A percentile compares a stretch with the other conserved stretches of the same genome.
phyloP scores from a whole-genome alignment of 345 rosid genomes.

The Moricandia moricandioides region DNA sequence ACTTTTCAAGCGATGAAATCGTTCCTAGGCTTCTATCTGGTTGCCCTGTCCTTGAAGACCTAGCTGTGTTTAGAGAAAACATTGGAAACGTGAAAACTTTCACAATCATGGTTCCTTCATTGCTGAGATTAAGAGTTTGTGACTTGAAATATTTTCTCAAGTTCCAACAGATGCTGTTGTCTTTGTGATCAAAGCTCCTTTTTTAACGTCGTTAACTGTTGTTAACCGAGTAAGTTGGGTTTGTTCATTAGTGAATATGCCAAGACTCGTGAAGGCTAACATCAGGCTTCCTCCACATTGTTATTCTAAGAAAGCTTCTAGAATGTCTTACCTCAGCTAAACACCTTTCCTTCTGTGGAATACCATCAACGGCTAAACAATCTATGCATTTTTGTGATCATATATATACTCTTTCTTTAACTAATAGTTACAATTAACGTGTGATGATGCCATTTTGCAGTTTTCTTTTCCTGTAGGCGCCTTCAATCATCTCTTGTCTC shows the following conservation, averaged over 20 bases:
- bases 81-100: neutral
- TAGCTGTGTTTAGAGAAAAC: neutral
- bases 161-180: neutral
- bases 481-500: neutral
- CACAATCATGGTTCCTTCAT: constrained; percentile 11
- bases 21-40: neutral
- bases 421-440: neutral
- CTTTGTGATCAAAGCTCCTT: neutral
- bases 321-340: constrained; percentile 13
- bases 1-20: neutral
- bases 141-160: neutral
- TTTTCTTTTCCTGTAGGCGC: neutral
- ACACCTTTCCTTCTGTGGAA: neutral
- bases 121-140: neutral
- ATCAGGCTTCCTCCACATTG: neutral
- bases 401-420: neutral
- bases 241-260: neutral
- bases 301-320: neutral
- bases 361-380: neutral
- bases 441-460: constrained; percentile 7
- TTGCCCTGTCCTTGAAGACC: neutral
- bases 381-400: neutral
- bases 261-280: neutral
- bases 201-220: neutral
- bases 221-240: neutral